Evolutionary conservation across 164 flowering plant species (phyloP).

Genomic region (Nymphaea colorata): DNA sequence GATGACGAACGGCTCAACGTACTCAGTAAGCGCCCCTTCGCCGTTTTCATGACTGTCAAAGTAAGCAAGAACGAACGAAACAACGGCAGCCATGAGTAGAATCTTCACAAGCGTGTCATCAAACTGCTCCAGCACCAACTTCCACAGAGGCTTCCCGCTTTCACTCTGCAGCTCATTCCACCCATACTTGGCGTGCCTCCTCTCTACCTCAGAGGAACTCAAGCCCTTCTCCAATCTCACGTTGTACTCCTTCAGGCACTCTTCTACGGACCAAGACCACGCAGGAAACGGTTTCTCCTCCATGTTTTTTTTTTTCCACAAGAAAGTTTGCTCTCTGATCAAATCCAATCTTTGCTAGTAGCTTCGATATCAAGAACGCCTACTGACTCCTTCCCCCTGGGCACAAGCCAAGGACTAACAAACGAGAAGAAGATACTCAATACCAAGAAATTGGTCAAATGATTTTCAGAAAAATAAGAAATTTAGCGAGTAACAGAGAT

Average conservation of each 20-base stretch:
- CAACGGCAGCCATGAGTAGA: conserved; percentile 32
- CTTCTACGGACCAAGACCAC: conserved; percentile 31
- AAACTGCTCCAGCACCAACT: conserved; percentile 38
- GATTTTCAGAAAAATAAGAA: too few species aligned
- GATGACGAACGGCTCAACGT: conserved; percentile 50
- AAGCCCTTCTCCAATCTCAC: conserved; percentile 2
- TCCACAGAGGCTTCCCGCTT: conserved; percentile 35
- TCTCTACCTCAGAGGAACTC: conserved; percentile 19
- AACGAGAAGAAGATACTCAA: too few species aligned
- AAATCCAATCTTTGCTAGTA: neutral
- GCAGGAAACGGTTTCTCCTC: conserved; percentile 19
- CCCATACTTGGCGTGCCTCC: conserved; percentile 17
- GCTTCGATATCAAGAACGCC: neutral
- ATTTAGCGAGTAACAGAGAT: too few species aligned
- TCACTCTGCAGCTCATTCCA: conserved; percentile 41
- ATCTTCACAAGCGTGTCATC: conserved; percentile 40
- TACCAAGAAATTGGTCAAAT: too few species aligned
- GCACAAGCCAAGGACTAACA: neutral
- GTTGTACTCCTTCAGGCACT: conserved; percentile 22
- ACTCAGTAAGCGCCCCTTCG: conserved; percentile 39
- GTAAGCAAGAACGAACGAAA: conserved; percentile 46
- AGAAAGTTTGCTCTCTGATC: neutral
- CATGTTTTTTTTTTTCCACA: neutral
- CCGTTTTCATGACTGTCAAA: conserved; percentile 31
- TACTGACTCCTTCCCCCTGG: neutral